Evolutionary conservation across 805 yeast species (phyloP).

Genomic region (Yarrowia sp.): DNA sequence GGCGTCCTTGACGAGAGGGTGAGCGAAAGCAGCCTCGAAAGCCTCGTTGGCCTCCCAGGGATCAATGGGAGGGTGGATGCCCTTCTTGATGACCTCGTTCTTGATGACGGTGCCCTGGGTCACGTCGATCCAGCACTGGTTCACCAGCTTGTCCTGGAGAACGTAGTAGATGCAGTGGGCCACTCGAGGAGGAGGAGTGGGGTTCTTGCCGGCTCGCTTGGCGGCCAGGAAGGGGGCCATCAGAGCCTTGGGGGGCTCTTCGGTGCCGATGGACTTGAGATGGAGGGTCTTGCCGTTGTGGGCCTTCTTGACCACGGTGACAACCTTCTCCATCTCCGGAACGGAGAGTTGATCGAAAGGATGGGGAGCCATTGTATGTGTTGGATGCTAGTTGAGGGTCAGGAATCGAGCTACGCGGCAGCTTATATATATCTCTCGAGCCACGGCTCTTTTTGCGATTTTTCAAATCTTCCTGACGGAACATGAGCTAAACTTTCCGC

Average conservation of each 20-base stretch:
- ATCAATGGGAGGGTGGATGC: slow-evolving; percentile 73
- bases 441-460: slow-evolving; percentile 4
- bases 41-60: slow-evolving; percentile 66
- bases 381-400: neutral
- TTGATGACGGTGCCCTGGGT: slow-evolving; percentile 67
- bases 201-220: slow-evolving; percentile 59
- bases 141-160: slow-evolving; percentile 57
- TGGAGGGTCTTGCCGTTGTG: slow-evolving; percentile 48
- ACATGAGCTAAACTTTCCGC: slow-evolving; percentile 23
- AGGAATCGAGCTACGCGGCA: neutral
- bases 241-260: slow-evolving; percentile 79
- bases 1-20: slow-evolving; percentile 68
- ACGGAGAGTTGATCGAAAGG: slow-evolving; percentile 50
- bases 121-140: slow-evolving; percentile 76
- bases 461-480: slow-evolving; percentile 11
- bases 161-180: slow-evolving; percentile 72
- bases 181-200: slow-evolving; percentile 69
- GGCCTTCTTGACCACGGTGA: slow-evolving; percentile 44
- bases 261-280: slow-evolving; percentile 48
- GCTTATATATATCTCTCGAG: neutral
- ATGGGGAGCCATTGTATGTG: slow-evolving; percentile 43
- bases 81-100: slow-evolving; percentile 62
- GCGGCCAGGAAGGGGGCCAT: slow-evolving; percentile 73
- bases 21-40: slow-evolving; percentile 58
- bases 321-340: slow-evolving; percentile 48